Conservation (phyloP, 441 rosid genomes). For the Omphalea diandra region DNA sequence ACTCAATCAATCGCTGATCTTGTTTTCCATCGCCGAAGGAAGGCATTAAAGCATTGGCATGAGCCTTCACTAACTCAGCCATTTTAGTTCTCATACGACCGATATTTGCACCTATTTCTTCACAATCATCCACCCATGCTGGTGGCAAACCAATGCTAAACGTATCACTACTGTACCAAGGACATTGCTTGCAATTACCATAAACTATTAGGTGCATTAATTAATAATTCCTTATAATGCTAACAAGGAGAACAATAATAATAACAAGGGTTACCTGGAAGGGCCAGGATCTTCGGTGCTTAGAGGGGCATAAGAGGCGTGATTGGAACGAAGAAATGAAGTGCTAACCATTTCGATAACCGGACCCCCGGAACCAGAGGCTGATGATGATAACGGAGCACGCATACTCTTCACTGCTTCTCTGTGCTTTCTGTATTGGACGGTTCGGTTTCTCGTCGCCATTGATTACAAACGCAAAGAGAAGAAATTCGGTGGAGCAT, state of each 20-base stretch:
- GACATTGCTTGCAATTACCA: too few relatives aligned
- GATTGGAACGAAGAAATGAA: conserved; percentile 64
- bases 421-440: conserved; percentile 54
- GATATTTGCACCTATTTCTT: conserved; percentile 67
- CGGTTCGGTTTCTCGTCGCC: conserved; percentile 74
- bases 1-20: conserved; percentile 65
- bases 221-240: too few relatives aligned
- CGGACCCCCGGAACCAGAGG: conserved; percentile 38
- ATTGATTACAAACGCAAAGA: conserved; percentile 17
- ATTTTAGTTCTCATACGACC: conserved; percentile 56
- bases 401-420: conserved; percentile 73
- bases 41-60: conserved; percentile 87
- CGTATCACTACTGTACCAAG: conserved; percentile 20
- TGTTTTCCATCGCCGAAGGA: conserved; percentile 82
- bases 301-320: conserved; percentile 57
- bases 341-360: conserved; percentile 78
- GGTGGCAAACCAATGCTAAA: conserved; percentile 63
- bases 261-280: conserved; percentile 13
- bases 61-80: conserved; percentile 71
- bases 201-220: too few relatives aligned
- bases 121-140: conserved; percentile 78
- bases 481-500: background rate
- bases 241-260: background rate
- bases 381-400: conserved; percentile 40
- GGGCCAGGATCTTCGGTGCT: conserved; percentile 56